Evolutionary conservation across 768 basidiomycete genomes (phyloP).

Genomic region (Chalciporus pseudorubinellus): DNA sequence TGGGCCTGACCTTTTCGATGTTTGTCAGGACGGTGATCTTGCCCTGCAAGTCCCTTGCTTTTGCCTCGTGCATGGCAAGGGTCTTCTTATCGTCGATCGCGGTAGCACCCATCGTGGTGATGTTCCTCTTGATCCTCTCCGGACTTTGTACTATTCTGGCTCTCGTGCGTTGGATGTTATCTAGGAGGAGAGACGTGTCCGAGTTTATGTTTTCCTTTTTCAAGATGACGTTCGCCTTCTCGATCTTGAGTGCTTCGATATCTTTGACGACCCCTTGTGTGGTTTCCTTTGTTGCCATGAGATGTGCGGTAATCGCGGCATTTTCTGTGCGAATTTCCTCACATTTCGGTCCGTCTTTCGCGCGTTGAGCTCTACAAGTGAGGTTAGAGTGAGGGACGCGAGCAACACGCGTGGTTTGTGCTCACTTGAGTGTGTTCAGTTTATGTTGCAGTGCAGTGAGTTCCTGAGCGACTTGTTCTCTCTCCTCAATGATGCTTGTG

Average conservation of each 20-base stretch:
- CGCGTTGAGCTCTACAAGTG: slow-evolving; percentile 53
- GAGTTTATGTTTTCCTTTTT: slow-evolving; percentile 67
- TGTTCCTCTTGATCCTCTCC: slow-evolving; percentile 82
- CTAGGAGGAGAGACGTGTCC: slow-evolving; percentile 57
- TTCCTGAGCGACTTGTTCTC: slow-evolving; percentile 54
- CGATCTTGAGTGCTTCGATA: slow-evolving; percentile 68
- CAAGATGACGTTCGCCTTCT: slow-evolving; percentile 60
- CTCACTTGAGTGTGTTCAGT: slow-evolving; percentile 57
- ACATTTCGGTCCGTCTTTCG: slow-evolving; percentile 68
- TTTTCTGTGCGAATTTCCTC: slow-evolving; percentile 61
- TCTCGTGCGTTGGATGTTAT: slow-evolving; percentile 60
- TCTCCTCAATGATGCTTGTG: slow-evolving; percentile 53
- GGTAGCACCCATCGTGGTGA: slow-evolving; percentile 67
- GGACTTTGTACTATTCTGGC: slow-evolving; percentile 88
- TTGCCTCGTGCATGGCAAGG: slow-evolving; percentile 63
- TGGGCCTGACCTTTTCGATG: slow-evolving; percentile 64
- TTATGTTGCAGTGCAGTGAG: slow-evolving; percentile 49
- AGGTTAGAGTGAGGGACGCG: neutral
- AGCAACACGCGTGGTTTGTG: neutral
- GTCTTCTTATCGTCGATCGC: slow-evolving; percentile 70
- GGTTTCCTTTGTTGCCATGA: slow-evolving; percentile 68
- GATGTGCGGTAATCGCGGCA: slow-evolving; percentile 54
- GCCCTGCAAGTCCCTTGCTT: slow-evolving; percentile 72
- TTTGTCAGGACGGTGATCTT: slow-evolving; percentile 68
- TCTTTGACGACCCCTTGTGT: slow-evolving; percentile 60